Percentiles rank a stretch among this genome's conserved stretches.
Evolutionary conservation across 371 early-diverging fungal genomes (phyloP).

Genomic region (Rhizopus sp.): DNA sequence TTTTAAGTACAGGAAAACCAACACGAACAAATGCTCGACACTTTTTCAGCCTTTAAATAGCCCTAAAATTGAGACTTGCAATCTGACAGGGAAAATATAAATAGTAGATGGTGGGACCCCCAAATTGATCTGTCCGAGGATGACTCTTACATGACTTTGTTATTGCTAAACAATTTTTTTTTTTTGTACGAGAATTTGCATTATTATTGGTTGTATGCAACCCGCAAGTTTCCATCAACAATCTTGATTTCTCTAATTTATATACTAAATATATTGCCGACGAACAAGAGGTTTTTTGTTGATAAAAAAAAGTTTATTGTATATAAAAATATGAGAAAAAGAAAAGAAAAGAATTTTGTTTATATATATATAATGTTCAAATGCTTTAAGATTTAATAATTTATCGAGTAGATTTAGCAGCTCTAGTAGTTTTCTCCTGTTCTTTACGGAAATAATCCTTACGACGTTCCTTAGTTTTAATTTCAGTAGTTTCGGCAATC

Average conservation of each 20-base stretch:
- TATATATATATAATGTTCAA: too few species aligned
- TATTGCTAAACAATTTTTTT: background rate
- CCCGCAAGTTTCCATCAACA: background rate
- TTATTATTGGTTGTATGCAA: background rate
- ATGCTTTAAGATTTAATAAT: too few species aligned
- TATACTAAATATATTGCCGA: too few species aligned
- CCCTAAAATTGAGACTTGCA: slow-evolving; percentile 12
- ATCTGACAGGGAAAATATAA: slow-evolving; percentile 5
- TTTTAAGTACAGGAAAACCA: slow-evolving; percentile 24
- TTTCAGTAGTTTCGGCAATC: slow-evolving; percentile 42
- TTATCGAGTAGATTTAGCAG: slow-evolving; percentile 11
- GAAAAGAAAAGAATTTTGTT: slow-evolving; percentile 1
- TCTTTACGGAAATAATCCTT: slow-evolving; percentile 53
- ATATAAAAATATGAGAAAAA: background rate
- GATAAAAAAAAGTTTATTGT: too few species aligned
- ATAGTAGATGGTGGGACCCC: slow-evolving; percentile 10
- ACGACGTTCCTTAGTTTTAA: slow-evolving; percentile 48
- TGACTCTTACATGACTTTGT: slow-evolving; percentile 10
- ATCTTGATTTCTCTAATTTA: background rate
- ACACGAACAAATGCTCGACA: too few species aligned
- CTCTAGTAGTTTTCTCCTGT: slow-evolving; percentile 22
- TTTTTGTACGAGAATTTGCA: background rate
- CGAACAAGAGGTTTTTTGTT: too few species aligned
- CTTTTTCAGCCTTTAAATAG: too few species aligned
- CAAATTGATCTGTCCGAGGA: slow-evolving; percentile 12